Conservation (phyloP, 169 alveolate species). For the Cryptosporidium felis region DNA sequence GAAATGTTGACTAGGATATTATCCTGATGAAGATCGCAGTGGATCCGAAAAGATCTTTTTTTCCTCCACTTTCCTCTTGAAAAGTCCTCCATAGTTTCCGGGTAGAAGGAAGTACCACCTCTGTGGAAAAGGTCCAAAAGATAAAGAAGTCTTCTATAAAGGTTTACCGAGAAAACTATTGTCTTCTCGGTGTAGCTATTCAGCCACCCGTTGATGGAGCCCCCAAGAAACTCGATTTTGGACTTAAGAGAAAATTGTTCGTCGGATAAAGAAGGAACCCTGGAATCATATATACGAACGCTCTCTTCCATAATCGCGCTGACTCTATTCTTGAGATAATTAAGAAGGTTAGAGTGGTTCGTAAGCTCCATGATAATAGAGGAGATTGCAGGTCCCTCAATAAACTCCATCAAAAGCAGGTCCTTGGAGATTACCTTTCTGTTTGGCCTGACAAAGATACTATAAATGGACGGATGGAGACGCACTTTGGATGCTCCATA, state of each 20-base stretch:
- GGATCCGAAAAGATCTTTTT: slow-evolving; percentile 26
- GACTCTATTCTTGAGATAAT: slow-evolving; percentile 9
- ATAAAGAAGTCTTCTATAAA: slow-evolving; percentile 36
- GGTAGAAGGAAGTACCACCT: slow-evolving; percentile 57
- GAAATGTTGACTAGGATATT: slow-evolving; percentile 41
- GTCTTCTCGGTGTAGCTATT: neutral
- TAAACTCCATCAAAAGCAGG: slow-evolving; percentile 41
- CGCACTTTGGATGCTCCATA: slow-evolving; percentile 24
- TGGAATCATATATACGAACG: neutral
- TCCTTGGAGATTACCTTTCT: slow-evolving; percentile 11
- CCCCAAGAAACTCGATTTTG: neutral
- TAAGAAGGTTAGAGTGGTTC: neutral
- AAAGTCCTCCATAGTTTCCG: slow-evolving; percentile 11
- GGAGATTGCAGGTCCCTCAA: slow-evolving; percentile 41
- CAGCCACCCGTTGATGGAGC: slow-evolving; percentile 7
- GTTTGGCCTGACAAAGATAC: slow-evolving; percentile 15
- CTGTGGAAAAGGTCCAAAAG: slow-evolving; percentile 54
- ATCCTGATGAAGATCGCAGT: slow-evolving; percentile 53
- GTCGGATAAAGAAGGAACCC: neutral
- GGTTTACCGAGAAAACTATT: slow-evolving; percentile 31
- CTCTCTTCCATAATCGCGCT: neutral
- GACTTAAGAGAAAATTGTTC: neutral
- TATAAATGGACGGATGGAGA: slow-evolving; percentile 63
- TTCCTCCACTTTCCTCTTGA: slow-evolving; percentile 40
- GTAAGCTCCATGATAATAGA: slow-evolving; percentile 23